These are phyloP conservation scores for Knufia petricola DNA, from an alignment of 2,329 filamentous ascomycete species.

Conservation along the genomic window DNA sequence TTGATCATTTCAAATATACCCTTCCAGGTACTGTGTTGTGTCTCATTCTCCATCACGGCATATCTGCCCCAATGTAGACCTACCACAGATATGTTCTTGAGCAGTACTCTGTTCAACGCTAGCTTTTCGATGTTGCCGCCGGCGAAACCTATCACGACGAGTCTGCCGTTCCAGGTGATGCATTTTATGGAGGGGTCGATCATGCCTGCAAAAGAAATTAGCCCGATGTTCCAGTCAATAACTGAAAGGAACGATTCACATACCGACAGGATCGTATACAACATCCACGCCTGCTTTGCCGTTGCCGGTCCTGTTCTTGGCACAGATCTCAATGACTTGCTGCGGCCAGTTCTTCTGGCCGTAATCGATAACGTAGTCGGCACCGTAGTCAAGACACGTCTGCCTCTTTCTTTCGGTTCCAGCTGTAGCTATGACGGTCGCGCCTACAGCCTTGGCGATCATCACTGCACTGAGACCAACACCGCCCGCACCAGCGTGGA, in stretches of 20 bases:
- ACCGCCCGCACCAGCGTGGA: conserved; percentile 86
- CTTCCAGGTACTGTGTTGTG: conserved; percentile 65
- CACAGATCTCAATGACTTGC: conserved; percentile 59
- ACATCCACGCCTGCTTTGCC: conserved; percentile 68
- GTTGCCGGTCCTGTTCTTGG: conserved; percentile 50
- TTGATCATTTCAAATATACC: conserved; percentile 70
- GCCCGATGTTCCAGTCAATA: neutral
- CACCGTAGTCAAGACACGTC: conserved; percentile 70
- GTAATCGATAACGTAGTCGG: conserved; percentile 77
- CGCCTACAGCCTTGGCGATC: conserved; percentile 83
- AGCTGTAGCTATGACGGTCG: conserved; percentile 86
- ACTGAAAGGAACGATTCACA: conserved; percentile 3
- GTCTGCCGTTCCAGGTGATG: conserved; percentile 81
- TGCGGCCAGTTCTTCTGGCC: conserved; percentile 57
- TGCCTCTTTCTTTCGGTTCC: conserved; percentile 70
- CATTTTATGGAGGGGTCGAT: conserved; percentile 84
- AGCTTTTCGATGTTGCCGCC: conserved; percentile 82
- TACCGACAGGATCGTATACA: conserved; percentile 85
- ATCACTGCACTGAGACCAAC: conserved; percentile 88
- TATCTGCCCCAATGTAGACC: conserved; percentile 89
- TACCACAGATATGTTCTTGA: conserved; percentile 88
- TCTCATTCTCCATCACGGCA: conserved; percentile 59
- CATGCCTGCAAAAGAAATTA: conserved; percentile 32
- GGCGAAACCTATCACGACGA: conserved; percentile 84
- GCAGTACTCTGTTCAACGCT: conserved; percentile 77